These are phyloP conservation scores for Solanum sitiens DNA, from an alignment of 257 asterid species.

Conservation along the genomic window DNA sequence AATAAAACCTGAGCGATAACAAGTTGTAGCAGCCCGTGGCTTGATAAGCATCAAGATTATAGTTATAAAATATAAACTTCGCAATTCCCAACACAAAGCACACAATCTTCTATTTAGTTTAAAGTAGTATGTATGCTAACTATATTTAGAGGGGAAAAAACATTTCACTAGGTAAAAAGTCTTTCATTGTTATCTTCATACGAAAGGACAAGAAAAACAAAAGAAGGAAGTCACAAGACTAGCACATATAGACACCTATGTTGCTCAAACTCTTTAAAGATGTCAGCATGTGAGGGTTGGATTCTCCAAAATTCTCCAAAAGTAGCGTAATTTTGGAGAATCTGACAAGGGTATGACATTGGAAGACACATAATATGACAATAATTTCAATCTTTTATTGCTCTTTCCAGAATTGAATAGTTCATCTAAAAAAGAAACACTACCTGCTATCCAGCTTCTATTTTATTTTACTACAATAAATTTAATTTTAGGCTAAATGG, in stretches of 20 bases:
- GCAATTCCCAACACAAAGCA: background rate
- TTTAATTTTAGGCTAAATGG: no score
- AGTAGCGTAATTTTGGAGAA: background rate
- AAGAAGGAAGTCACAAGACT: background rate
- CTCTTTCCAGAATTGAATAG: background rate
- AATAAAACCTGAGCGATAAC: constrained; percentile 65
- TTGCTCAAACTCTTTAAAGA: background rate
- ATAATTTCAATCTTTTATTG: background rate
- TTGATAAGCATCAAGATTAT: constrained; percentile 44
- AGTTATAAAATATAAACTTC: constrained; percentile 5
- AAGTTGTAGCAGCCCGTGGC: constrained; percentile 86
- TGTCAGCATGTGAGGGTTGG: background rate
- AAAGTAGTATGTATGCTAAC: constrained; percentile 17
- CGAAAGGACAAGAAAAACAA: background rate
- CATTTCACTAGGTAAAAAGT: constrained; percentile 60
- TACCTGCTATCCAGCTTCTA: constrained; percentile 95
- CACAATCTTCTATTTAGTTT: background rate
- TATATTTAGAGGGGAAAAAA: background rate
- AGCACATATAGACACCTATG: background rate
- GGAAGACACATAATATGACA: background rate
- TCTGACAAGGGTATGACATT: background rate
- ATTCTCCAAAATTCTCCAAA: background rate
- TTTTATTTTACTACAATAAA: background rate
- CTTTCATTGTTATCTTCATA: constrained; percentile 69
- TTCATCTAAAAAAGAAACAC: background rate